Conservation (phyloP, 2,329 filamentous ascomycete genomes). For the Colletotrichum godetiae region DNA sequence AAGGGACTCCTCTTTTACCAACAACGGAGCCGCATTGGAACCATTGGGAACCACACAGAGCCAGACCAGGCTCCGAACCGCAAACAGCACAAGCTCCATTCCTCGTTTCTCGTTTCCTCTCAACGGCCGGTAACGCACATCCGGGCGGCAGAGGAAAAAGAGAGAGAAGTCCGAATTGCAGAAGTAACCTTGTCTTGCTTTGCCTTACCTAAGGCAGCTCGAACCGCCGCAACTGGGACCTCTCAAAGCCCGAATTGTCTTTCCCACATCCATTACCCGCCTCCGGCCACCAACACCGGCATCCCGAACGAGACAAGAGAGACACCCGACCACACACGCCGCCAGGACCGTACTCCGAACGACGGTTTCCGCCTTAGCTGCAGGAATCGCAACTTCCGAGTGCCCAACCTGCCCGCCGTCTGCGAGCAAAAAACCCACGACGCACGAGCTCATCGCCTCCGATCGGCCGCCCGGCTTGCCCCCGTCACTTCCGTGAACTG, state of each 20-base stretch:
- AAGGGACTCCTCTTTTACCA: neutral
- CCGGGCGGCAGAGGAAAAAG: neutral
- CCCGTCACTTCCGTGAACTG: constrained; percentile 12
- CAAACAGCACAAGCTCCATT: neutral
- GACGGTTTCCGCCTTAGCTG: neutral
- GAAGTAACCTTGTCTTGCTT: too few species aligned
- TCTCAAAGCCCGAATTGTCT: neutral
- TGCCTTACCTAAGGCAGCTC: neutral
- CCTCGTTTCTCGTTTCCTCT: neutral
- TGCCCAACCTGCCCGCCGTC: neutral
- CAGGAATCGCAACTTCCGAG: constrained; percentile 2
- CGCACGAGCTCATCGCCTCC: neutral
- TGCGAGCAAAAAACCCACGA: neutral
- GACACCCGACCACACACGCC: neutral
- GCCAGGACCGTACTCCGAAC: constrained; percentile 19
- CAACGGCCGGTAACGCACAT: neutral
- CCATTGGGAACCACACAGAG: neutral
- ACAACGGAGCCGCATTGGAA: constrained; percentile 8
- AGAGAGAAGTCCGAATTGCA: neutral
- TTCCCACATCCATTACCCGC: neutral
- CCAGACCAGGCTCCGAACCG: neutral
- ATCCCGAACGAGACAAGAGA: constrained; percentile 17
- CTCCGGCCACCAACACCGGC: neutral
- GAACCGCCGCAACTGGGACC: neutral
- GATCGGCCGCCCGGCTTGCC: neutral